phyloP scores from a whole-genome alignment of 2,329 filamentous ascomycete species.

The Cadophora sp. region DNA sequence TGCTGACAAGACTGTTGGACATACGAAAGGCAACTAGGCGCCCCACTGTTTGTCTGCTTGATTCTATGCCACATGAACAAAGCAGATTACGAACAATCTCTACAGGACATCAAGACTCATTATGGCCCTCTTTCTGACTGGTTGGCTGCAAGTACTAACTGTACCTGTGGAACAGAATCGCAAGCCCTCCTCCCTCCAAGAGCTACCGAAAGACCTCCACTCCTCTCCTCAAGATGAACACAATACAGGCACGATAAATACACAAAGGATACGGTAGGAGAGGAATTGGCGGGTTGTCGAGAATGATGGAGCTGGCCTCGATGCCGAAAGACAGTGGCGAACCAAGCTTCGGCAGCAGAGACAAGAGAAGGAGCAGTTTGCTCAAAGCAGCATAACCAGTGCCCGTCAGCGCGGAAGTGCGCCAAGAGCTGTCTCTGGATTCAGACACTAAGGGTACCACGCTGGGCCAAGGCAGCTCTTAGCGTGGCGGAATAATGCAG shows the following conservation, averaged over 20 bases:
- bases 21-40: not conserved
- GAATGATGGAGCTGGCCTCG: not conserved
- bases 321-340: not conserved
- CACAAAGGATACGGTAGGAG: not conserved
- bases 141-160: not conserved
- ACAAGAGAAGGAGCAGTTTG: not conserved
- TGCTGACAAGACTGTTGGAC: not conserved
- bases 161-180: not conserved
- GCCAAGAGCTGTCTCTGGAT: not conserved
- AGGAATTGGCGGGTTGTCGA: not conserved
- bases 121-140: not conserved
- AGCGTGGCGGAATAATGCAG: not conserved
- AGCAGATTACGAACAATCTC: not conserved
- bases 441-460: not conserved
- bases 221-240: not conserved
- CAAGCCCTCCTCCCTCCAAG: not conserved
- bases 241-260: not conserved
- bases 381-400: not conserved
- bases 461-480: not conserved
- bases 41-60: not conserved
- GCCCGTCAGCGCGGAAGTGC: not conserved
- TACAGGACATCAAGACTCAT: not conserved
- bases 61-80: not conserved
- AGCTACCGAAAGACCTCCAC: not conserved
- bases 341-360: not conserved